Evolutionary conservation across 768 basidiomycete species (phyloP).

Genomic region (Albatrellus ellisii): DNA sequence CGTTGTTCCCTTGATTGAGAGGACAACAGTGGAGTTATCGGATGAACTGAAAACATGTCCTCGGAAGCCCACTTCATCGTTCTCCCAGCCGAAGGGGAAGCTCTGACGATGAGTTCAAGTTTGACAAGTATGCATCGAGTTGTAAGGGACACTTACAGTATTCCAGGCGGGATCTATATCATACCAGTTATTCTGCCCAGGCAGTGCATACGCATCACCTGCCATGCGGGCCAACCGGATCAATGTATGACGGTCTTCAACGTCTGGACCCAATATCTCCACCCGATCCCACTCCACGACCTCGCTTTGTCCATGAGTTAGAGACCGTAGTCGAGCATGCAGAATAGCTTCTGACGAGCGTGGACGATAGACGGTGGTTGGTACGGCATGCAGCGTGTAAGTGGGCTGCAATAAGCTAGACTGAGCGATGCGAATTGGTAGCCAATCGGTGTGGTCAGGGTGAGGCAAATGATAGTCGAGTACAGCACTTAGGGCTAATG

Average conservation of each 20-base stretch:
- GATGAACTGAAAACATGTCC: conserved; percentile 79
- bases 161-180: conserved; percentile 71
- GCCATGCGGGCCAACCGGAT: conserved; percentile 77
- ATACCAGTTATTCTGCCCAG: conserved; percentile 68
- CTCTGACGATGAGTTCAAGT: conserved; percentile 29
- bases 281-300: conserved; percentile 54
- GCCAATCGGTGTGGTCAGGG: neutral
- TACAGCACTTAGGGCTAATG: neutral
- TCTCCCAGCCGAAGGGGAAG: conserved; percentile 73
- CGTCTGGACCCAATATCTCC: conserved; percentile 60
- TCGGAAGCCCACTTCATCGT: conserved; percentile 59
- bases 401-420: conserved; percentile 4
- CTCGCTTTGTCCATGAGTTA: conserved; percentile 35
- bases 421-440: neutral
- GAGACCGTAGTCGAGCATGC: conserved; percentile 38
- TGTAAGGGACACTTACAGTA: conserved; percentile 16
- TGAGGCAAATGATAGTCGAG: neutral
- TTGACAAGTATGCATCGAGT: conserved; percentile 4
- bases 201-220: conserved; percentile 77
- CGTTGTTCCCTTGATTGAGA: conserved; percentile 88
- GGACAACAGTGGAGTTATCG: conserved; percentile 70
- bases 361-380: conserved; percentile 50
- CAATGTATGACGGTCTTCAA: conserved; percentile 69
- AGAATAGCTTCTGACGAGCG: conserved; percentile 36
- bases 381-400: conserved; percentile 29